Conservation (phyloP, 371 early-diverging fungal species). For the Pancytospora philotis region DNA sequence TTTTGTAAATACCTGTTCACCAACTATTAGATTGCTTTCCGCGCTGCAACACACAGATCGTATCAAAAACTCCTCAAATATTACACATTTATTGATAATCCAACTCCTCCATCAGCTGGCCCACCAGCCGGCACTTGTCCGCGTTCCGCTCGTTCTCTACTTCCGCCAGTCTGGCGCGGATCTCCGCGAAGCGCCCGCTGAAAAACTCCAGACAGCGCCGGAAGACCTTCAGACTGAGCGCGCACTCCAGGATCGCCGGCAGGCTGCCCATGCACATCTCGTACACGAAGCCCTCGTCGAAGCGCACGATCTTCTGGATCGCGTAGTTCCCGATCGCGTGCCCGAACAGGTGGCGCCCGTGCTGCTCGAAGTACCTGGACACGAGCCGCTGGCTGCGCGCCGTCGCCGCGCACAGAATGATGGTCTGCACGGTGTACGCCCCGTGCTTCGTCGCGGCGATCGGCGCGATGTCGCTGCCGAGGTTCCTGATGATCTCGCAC, state of each 20-base stretch:
- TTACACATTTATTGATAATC: no score
- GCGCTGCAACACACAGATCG: no score
- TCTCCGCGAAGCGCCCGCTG: conserved; percentile 20
- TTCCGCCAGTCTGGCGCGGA: conserved; percentile 27
- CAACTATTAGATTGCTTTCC: no score
- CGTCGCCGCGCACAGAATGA: conserved; percentile 35
- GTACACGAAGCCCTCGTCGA: conserved; percentile 40
- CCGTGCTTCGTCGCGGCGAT: conserved; percentile 59
- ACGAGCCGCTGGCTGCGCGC: conserved; percentile 31
- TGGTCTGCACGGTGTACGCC: conserved; percentile 58
- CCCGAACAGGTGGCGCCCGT: conserved; percentile 45
- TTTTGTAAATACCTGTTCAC: no score
- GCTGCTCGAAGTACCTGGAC: conserved; percentile 40
- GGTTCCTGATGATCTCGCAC: conserved; percentile 15
- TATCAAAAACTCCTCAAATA: no score
- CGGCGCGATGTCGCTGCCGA: conserved; percentile 51
- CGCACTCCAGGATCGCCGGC: conserved; percentile 28
- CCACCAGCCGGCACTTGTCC: no score
- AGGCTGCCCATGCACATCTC: conserved; percentile 48
- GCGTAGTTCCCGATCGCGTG: conserved; percentile 60
- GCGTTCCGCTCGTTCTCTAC: no score
- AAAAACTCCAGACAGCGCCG: conserved; percentile 52
- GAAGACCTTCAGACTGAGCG: conserved; percentile 55
- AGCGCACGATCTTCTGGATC: conserved; percentile 55
- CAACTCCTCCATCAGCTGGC: no score